Base-by-base conservation (phyloP, 306 rosid species). In the Mucuna pruriens region DNA sequence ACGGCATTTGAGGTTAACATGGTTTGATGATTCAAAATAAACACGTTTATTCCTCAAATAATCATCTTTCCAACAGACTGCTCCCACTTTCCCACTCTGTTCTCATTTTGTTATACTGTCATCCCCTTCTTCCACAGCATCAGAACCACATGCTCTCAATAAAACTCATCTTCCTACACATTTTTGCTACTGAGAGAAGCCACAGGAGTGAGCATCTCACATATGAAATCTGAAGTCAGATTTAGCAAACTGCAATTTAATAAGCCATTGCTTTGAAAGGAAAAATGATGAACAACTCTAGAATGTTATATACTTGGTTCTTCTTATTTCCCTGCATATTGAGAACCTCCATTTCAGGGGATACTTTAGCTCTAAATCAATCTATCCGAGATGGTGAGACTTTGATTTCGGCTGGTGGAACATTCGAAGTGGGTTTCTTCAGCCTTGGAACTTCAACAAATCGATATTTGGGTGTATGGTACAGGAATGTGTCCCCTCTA, bases 381-480 rank as follows among this genome's bases (percentile, higher is more conserved):
- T 26, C 23, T 9, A 67, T 84, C n/a, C 12, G 10, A n/a, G 80
- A 64, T 55, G 69, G 57, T 3, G 66, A 79, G 58, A 84, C 83
- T 36, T 22, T 84, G 25, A 20, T 84, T 63, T 84, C 86, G 2
- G 19, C 36, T 1, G 3, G 9, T 72, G 84, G 82, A 36, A 29
- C 33, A 4, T 84, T 63, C 7, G 86, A 78, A 73, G 3, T 25
- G 0, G 84, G 86, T 2, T 84, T 84, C 58, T 78, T 72, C 46
- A 54, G 84, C 61, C 71, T 58, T 33, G 80, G 77, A 12, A 33
- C 34, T 55, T 44, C 86, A 20, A 72, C 39, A 31, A 54, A 29
- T 3, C 63, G 61, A 54, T 84, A 84, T 65, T 20, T 84, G 7
- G 84, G 84, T 7, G 26, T 65, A 26, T 78, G 86, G 84, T 84